phyloP scores from a whole-genome alignment of 805 yeast genomes.

The Lachancea nothofagi region DNA sequence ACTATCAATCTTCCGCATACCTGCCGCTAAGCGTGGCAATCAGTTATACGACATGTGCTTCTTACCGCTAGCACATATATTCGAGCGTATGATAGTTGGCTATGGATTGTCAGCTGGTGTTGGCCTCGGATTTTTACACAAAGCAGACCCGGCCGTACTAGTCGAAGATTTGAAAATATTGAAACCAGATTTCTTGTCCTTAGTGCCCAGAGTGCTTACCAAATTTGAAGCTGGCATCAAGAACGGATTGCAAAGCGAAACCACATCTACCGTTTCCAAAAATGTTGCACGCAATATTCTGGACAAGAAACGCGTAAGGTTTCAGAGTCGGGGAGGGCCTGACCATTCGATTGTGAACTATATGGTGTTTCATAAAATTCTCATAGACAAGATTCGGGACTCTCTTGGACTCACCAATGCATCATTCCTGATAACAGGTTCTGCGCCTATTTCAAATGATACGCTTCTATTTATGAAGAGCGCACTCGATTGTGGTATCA shows the following conservation, averaged over 20 bases:
- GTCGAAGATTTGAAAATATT: conserved; percentile 53
- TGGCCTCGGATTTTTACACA: conserved; percentile 50
- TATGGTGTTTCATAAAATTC: conserved; percentile 28
- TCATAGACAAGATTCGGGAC: conserved; percentile 40
- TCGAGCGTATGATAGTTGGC: conserved; percentile 43
- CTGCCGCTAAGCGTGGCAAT: conserved; percentile 18
- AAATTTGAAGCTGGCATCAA: conserved; percentile 58
- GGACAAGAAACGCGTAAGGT: conserved; percentile 21
- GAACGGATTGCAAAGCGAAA: conserved; percentile 30
- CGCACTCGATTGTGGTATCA: conserved; percentile 47
- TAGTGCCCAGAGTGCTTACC: conserved; percentile 62
- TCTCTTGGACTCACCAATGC: conserved; percentile 46
- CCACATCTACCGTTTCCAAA: conserved; percentile 9
- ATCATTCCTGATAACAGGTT: conserved; percentile 44
- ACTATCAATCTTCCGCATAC: conserved; percentile 33
- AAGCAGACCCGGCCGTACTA: conserved; percentile 45
- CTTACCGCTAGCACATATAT: conserved; percentile 56
- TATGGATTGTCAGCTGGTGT: conserved; percentile 44
- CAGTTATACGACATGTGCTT: conserved; percentile 38
- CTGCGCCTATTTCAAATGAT: conserved; percentile 65
- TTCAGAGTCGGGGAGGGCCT: conserved; percentile 32
- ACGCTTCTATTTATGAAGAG: conserved; percentile 58
- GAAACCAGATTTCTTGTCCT: conserved; percentile 48
- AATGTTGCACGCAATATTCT: conserved; percentile 25
- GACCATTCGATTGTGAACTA: conserved; percentile 37